A percentile compares a stretch with the other conserved stretches of the same genome.
Evolutionary conservation across 1,139 yeast species (phyloP).

Genomic region (Casaregolazyma suthepensis): DNA sequence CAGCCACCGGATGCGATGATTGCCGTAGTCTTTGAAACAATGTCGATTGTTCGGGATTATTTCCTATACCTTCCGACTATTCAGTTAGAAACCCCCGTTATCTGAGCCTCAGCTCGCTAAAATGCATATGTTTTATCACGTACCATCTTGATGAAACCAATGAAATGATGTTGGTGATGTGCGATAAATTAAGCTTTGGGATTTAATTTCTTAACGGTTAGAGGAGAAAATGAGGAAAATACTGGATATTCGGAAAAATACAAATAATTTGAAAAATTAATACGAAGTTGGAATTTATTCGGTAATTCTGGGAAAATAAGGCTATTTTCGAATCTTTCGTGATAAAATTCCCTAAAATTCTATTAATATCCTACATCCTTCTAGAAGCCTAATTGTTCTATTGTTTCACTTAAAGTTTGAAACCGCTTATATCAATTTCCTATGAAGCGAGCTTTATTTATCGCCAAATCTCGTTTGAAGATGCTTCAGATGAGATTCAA

Average conservation of each 20-base stretch:
- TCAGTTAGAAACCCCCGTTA: not conserved
- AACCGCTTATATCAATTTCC: not conserved
- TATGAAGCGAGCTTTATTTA: not conserved
- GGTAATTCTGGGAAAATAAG: no score
- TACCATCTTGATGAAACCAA: not conserved
- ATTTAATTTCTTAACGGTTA: not conserved
- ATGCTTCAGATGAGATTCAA: not conserved
- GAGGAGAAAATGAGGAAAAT: not conserved
- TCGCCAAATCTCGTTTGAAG: not conserved
- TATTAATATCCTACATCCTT: not conserved
- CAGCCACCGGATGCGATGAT: constrained; percentile 81
- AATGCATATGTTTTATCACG: not conserved
- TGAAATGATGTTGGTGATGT: not conserved
- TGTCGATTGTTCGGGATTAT: constrained; percentile 17
- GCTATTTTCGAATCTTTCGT: not conserved
- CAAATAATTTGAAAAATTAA: no score
- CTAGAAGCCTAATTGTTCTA: not conserved
- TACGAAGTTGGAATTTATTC: not conserved
- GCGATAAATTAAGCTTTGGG: not conserved
- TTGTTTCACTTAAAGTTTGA: not conserved
- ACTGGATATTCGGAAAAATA: not conserved
- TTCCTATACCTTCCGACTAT: constrained; percentile 4
- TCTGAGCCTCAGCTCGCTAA: not conserved
- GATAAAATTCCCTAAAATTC: not conserved
- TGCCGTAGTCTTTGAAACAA: constrained; percentile 41